Percentiles rank a stretch among this genome's conserved stretches.
Evolutionary conservation across 1,284 basidiomycete genomes (phyloP).

Genomic region (Ustilago loliicola): DNA sequence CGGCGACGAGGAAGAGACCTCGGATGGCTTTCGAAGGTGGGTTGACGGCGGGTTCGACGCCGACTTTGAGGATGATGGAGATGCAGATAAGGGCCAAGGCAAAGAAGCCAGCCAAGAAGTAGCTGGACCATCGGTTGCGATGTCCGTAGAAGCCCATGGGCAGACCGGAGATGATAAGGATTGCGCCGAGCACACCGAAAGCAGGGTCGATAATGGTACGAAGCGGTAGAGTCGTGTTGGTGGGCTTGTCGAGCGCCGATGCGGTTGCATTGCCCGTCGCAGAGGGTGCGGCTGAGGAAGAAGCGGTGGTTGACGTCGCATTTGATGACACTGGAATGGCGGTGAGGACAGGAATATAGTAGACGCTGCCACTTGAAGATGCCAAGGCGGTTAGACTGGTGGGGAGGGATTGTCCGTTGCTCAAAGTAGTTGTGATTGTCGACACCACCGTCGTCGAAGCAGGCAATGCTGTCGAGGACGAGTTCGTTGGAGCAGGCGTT

Average conservation of each 20-base stretch:
- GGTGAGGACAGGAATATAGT: slow-evolving; percentile 40
- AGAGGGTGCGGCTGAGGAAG: slow-evolving; percentile 9
- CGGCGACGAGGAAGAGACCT: slow-evolving; percentile 89
- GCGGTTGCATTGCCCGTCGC: slow-evolving; percentile 17
- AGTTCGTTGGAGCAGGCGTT: slow-evolving; percentile 6
- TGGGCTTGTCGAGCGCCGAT: slow-evolving; percentile 11
- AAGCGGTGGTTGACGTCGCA: slow-evolving; percentile 9
- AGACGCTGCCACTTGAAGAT: slow-evolving; percentile 37
- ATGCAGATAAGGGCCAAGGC: slow-evolving; percentile 85
- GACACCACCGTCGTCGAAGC: slow-evolving; percentile 26
- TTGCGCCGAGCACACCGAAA: slow-evolving; percentile 87
- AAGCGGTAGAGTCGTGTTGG: slow-evolving; percentile 40
- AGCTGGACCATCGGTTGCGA: slow-evolving; percentile 52
- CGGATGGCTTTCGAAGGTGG: slow-evolving; percentile 82
- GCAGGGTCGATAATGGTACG: slow-evolving; percentile 79
- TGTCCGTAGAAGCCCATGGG: slow-evolving; percentile 91
- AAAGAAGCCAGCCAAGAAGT: slow-evolving; percentile 81
- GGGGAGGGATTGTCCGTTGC: slow-evolving; percentile 40
- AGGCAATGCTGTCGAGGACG: slow-evolving; percentile 7
- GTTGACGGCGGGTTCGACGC: slow-evolving; percentile 83
- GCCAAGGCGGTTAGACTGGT: slow-evolving; percentile 40
- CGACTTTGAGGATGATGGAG: slow-evolving; percentile 89
- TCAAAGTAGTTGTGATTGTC: slow-evolving; percentile 45
- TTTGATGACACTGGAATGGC: slow-evolving; percentile 20
- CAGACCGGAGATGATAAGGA: slow-evolving; percentile 89